Evolutionary conservation across 2,329 filamentous ascomycete species (phyloP).

Genomic region (Ophiostoma triangulosporum): DNA sequence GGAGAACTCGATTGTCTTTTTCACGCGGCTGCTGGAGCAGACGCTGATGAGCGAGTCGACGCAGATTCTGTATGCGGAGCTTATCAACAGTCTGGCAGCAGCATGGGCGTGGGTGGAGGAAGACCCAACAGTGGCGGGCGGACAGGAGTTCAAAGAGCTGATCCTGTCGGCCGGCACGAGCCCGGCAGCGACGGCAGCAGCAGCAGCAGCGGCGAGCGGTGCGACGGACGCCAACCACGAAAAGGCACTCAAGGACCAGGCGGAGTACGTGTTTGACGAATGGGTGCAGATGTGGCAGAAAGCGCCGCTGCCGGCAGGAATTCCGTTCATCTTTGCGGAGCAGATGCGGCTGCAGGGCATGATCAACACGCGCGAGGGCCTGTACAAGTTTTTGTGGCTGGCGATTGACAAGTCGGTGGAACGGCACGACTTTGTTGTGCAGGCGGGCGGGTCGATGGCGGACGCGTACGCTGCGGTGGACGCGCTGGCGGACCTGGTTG

Average conservation of each 20-base stretch:
- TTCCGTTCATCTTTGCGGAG: constrained; percentile 62
- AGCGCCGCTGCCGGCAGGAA: constrained; percentile 59
- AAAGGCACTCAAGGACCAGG: constrained; percentile 55
- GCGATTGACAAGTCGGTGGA: constrained; percentile 69
- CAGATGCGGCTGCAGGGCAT: constrained; percentile 67
- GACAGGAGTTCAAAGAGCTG: constrained; percentile 58
- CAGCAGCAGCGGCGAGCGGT: background rate
- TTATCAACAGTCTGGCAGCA: constrained; percentile 67
- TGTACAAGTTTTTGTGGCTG: constrained; percentile 64
- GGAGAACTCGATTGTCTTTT: constrained; percentile 58
- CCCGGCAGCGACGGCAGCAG: constrained; percentile 22
- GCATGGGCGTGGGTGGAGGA: constrained; percentile 71
- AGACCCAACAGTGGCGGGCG: constrained; percentile 49
- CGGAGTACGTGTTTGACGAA: constrained; percentile 92
- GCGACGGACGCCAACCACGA: constrained; percentile 26
- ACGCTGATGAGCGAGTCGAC: constrained; percentile 67
- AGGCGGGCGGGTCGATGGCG: constrained; percentile 43
- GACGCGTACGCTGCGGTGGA: constrained; percentile 55
- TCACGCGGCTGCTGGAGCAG: constrained; percentile 67
- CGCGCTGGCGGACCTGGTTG: constrained; percentile 68
- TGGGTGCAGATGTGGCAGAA: constrained; percentile 78
- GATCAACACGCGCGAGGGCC: constrained; percentile 61
- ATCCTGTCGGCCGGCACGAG: constrained; percentile 31
- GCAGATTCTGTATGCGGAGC: constrained; percentile 69
- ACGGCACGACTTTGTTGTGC: constrained; percentile 59